Base-by-base conservation (phyloP, 169 alveolate species). In the Perkinsus olseni region DNA sequence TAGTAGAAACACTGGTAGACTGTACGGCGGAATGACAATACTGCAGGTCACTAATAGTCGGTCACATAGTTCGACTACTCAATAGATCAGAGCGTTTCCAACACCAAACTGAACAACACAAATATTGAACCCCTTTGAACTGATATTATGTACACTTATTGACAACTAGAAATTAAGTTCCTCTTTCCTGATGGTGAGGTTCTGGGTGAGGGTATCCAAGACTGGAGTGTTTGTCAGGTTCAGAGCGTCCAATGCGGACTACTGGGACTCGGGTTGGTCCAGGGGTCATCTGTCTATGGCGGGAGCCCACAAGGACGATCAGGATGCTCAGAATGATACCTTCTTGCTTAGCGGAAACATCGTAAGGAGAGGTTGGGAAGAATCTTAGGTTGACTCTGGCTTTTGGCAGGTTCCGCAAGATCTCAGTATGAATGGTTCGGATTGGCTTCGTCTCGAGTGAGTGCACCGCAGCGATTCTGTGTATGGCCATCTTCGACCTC, bases 261-360 rank as follows among this genome's bases (percentile, higher is more conserved):
- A 94, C 37, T 92, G 91, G 74, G 94, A 91, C 13, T 92, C 94
- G 91, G 95, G 95, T 13, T 94, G 93, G 90, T 92, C 94, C 34
- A 40, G 95, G 31, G 95, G 95, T 0, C 95, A 94, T 74, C 51
- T 94, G 91, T 94, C 95, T 11, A 91, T 94, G 38, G 95, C 95
- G 0, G 95, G 95, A 0, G 93, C 91, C 39, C 95, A 94, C 51
- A 94, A 94, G 62, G 94, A 94, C 36, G 91, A 94, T 8, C 92
- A 39, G 74, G 74, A 74, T 11, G 93, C 94, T 21, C 93, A 74
- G 74, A 92, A 94, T 10, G 94, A 94, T 34, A 94, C 95, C 10
- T 94, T 94, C 92, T 91, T 50, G 37, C 91, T 94, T 38, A 90
- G 94, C 13, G 95, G 95, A 6, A 94, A 94, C 91, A 94, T 94